These are phyloP conservation scores for Fusarium luffae DNA, from an alignment of 2,329 filamentous ascomycete genomes.

Conservation along the genomic window DNA sequence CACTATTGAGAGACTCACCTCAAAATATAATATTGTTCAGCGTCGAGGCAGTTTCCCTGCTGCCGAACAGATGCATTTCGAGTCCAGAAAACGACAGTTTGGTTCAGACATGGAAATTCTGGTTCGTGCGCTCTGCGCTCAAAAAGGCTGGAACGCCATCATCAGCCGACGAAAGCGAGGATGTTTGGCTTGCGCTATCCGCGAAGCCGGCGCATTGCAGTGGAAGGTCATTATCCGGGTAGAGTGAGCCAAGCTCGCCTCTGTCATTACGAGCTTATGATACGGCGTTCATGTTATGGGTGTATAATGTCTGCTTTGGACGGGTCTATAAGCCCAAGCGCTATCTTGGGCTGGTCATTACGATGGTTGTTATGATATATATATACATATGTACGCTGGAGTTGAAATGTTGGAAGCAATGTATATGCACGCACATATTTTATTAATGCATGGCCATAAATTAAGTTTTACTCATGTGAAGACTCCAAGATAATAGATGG, in stretches of 20 bases:
- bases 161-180: constrained; percentile 74
- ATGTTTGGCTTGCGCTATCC: constrained; percentile 78
- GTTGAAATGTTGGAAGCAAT: constrained; percentile 9
- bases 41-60: constrained; percentile 55
- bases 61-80: constrained; percentile 65
- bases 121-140: constrained; percentile 77
- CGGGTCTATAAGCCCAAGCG: constrained; percentile 3
- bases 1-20: constrained; percentile 52
- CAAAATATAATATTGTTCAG: constrained; percentile 48
- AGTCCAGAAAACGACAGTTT: constrained; percentile 67
- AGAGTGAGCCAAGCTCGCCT: constrained; percentile 51
- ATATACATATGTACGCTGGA: constrained; percentile 1
- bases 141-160: constrained; percentile 78
- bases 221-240: constrained; percentile 75
- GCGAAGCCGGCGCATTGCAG: constrained; percentile 77
- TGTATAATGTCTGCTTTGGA: not conserved
- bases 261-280: constrained; percentile 3
- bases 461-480: not conserved
- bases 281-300: constrained; percentile 26
- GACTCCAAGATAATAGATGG: not conserved
- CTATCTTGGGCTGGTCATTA: not conserved
- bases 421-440: constrained; percentile 13
- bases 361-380: constrained; percentile 13
- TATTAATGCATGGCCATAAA: not conserved
- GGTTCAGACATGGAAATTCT: constrained; percentile 76